phyloP scores from a whole-genome alignment of 2,329 filamentous ascomycete genomes.

The Colletotrichum endophyticum region DNA sequence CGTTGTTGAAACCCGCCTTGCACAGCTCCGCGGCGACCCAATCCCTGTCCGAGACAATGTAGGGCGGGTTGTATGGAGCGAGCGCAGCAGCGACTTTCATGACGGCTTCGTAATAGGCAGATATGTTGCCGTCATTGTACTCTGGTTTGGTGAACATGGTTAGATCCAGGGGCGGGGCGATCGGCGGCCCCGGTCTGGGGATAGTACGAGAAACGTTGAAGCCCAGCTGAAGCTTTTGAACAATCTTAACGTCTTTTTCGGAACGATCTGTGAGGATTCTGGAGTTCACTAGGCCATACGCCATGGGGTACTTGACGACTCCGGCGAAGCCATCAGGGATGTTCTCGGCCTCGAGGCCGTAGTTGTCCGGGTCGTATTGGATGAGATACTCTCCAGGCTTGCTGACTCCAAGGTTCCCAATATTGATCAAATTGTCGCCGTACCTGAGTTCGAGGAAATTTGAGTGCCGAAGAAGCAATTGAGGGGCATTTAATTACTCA shows the following conservation, averaged over 20 bases:
- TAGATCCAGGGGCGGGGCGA: neutral
- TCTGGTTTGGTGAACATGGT: neutral
- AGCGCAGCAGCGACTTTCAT: neutral
- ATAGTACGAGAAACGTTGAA: neutral
- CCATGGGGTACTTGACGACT: neutral
- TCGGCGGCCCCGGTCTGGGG: neutral
- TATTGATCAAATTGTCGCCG: neutral
- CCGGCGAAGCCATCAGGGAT: neutral
- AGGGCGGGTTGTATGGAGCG: neutral
- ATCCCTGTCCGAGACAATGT: neutral
- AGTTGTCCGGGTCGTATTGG: neutral
- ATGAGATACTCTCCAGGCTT: neutral
- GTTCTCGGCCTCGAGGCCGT: neutral
- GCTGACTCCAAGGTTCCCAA: neutral
- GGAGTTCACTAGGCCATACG: neutral
- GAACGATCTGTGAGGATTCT: neutral
- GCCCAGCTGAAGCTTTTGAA: neutral
- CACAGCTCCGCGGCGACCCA: neutral
- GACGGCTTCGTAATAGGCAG: neutral
- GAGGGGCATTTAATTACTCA: accelerated
- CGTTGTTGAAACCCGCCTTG: neutral
- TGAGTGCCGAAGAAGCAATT: neutral
- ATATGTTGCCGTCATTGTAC: neutral
- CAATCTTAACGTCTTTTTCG: neutral
- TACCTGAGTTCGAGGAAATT: neutral